Conservation (phyloP, 2,329 filamentous ascomycete species). For the Grosmannia clavigera region DNA sequence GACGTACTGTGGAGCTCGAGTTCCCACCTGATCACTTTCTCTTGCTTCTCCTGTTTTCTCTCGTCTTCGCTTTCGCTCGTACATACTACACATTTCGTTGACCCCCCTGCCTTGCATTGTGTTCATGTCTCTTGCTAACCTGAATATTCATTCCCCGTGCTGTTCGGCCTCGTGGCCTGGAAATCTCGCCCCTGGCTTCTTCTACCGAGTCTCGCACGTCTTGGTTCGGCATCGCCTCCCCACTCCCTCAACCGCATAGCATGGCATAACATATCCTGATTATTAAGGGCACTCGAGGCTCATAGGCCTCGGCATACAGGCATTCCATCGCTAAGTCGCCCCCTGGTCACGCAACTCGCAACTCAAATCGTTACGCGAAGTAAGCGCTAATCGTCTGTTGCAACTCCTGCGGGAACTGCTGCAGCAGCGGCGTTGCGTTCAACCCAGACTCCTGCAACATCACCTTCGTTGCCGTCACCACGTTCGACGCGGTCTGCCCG, state of each 20-base stretch:
- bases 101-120: neutral
- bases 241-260: neutral
- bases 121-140: neutral
- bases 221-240: neutral
- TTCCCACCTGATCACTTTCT: too few relatives aligned
- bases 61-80: too few relatives aligned
- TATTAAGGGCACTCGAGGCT: neutral
- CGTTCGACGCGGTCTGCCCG: conserved; percentile 65
- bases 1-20: too few relatives aligned
- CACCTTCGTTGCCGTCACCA: conserved; percentile 66
- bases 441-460: conserved; percentile 63
- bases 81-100: neutral
- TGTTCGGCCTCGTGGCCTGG: neutral
- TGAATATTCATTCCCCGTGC: neutral
- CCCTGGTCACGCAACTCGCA: too few relatives aligned
- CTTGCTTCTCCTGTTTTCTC: too few relatives aligned
- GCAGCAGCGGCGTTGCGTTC: conserved; percentile 63
- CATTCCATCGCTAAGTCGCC: too few relatives aligned
- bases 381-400: conserved; percentile 69
- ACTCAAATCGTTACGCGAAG: conserved; percentile 35
- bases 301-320: neutral
- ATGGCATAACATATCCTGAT: neutral
- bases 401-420: conserved; percentile 64
- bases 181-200: neutral
- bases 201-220: neutral